Evolutionary conservation across 1,139 yeast genomes (phyloP).

Genomic region (Scheffersomyces titani): DNA sequence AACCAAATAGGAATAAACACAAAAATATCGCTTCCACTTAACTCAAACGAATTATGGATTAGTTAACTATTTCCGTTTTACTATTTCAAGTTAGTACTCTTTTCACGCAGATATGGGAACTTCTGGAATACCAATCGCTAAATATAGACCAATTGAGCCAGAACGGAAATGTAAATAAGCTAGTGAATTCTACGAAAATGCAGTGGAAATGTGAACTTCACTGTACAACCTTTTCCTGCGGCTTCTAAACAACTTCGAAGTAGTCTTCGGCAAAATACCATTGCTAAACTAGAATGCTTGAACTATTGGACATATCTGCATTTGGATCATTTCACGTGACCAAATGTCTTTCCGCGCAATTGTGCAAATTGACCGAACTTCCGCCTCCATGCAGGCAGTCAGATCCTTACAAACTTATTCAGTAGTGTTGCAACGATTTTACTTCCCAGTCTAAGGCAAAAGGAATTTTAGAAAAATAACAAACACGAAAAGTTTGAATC

Average conservation of each 20-base stretch:
- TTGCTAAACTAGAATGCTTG: neutral
- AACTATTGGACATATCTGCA: neutral
- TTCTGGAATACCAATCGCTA: neutral
- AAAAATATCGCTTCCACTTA: neutral
- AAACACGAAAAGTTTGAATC: too few species aligned
- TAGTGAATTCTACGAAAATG: neutral
- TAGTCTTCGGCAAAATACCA: neutral
- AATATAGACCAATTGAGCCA: neutral
- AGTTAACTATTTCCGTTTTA: neutral
- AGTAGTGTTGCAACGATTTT: neutral
- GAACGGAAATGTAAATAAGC: neutral
- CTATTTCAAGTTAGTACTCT: neutral
- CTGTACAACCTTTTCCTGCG: neutral
- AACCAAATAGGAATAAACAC: neutral
- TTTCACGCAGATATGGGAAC: neutral
- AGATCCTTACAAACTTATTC: too few species aligned
- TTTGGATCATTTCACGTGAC: neutral
- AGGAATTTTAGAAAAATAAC: neutral
- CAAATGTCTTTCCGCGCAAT: too few species aligned
- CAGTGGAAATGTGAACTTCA: neutral
- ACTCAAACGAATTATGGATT: neutral
- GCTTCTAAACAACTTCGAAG: neutral
- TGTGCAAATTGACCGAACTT: neutral
- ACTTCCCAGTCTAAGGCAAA: neutral
- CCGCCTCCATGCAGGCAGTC: neutral